A percentile compares a stretch with the other conserved stretches of the same genome.
phyloP scores from a whole-genome alignment of 2,329 filamentous ascomycete species.

The Nigrograna mackinnonii region DNA sequence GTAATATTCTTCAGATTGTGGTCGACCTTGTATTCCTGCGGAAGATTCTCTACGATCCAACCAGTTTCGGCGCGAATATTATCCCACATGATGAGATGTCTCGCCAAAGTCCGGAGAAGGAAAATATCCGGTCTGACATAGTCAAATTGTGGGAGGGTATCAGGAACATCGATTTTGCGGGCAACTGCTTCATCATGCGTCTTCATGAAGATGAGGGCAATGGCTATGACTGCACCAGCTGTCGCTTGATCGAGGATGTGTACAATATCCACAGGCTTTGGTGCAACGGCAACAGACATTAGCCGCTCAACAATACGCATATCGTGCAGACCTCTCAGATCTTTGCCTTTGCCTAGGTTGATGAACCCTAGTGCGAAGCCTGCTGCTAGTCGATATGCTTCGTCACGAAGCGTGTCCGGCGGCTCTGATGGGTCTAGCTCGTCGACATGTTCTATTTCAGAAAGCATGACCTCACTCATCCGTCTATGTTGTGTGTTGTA shows the following conservation, averaged over 20 bases:
- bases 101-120: constrained; percentile 83
- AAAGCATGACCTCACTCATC: constrained; percentile 99
- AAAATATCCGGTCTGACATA: constrained; percentile 94
- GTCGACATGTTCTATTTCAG: constrained; percentile 89
- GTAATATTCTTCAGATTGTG: constrained; percentile 63
- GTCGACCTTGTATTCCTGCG: constrained; percentile 66
- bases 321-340: constrained; percentile 86
- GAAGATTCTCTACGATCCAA: constrained; percentile 79
- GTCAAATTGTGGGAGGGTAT: constrained; percentile 89
- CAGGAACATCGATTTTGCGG: constrained; percentile 89
- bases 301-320: constrained; percentile 92
- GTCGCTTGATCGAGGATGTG: constrained; percentile 92
- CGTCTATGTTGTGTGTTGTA: constrained; percentile 94
- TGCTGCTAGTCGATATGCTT: constrained; percentile 94
- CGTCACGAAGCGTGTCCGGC: constrained; percentile 82
- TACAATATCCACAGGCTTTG: constrained; percentile 88
- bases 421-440: constrained; percentile 69
- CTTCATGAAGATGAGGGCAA: constrained; percentile 96
- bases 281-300: constrained; percentile 80
- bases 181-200: constrained; percentile 86
- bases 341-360: constrained; percentile 87
- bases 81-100: constrained; percentile 92
- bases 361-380: constrained; percentile 93
- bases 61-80: constrained; percentile 71
- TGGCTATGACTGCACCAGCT: constrained; percentile 87